Evolutionary conservation across 192 early-diverging fungal genomes (phyloP).

Genomic region (Helicostylum pulchrum): DNA sequence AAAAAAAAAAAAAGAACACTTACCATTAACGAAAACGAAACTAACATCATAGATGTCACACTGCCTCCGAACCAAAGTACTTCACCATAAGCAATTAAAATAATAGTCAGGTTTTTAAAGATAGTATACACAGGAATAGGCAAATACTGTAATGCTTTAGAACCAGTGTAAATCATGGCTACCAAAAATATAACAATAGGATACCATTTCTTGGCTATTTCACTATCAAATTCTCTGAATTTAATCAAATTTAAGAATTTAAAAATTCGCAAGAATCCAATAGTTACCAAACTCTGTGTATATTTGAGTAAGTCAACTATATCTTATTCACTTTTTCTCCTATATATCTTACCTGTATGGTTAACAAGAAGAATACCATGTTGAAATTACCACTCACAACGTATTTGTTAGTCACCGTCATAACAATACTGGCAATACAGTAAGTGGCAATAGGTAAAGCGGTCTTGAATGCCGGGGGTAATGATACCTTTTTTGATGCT

Average conservation of each 20-base stretch:
- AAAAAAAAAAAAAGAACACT: background rate
- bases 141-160: slow-evolving; percentile 86
- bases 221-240: slow-evolving; percentile 52
- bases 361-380: slow-evolving; percentile 76
- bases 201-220: slow-evolving; percentile 70
- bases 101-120: slow-evolving; percentile 97
- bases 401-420: slow-evolving; percentile 85
- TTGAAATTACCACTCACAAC: slow-evolving; percentile 74
- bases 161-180: slow-evolving; percentile 94
- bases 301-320: slow-evolving; percentile 8
- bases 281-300: slow-evolving; percentile 57
- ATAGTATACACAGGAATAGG: slow-evolving; percentile 92
- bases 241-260: slow-evolving; percentile 50
- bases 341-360: slow-evolving; percentile 53
- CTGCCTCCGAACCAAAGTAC: slow-evolving; percentile 72
- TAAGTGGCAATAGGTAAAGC: slow-evolving; percentile 76
- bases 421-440: slow-evolving; percentile 79
- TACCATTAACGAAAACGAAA: slow-evolving; percentile 78
- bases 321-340: background rate
- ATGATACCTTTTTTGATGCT: slow-evolving; percentile 7
- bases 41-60: slow-evolving; percentile 75
- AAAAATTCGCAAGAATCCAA: slow-evolving; percentile 51
- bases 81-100: slow-evolving; percentile 91
- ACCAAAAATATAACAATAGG: slow-evolving; percentile 79
- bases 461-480: slow-evolving; percentile 16